Base-by-base conservation (phyloP, 371 early-diverging fungal species). In the Conidiobolus incongruus region DNA sequence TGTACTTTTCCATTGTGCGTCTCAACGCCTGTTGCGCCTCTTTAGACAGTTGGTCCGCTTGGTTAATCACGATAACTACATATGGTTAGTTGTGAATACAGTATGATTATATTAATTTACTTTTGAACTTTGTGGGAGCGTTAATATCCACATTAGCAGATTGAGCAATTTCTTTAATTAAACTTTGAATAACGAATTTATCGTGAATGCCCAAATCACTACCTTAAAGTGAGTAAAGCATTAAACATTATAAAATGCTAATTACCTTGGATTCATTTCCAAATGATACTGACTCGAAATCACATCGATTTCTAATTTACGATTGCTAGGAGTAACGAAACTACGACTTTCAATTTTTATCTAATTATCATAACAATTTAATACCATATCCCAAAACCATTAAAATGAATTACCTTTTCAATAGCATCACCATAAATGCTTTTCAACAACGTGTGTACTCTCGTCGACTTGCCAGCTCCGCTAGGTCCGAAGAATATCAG, bases 1-100 rank as follows among this genome's bases (percentile, higher is more conserved):
- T 89, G 61, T 99, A 98, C 59, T 90, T 89, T 63, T 99, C 99
- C 92, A 99, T 97, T 1, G 99, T 99, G 22, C 99, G 70, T 49
- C 99, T 75, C 40, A 99, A 72, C 13, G 91, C 99, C 29, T 92
- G 86, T 65, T 99, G 99, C 7, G 99, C 99, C 46, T 94, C 92
- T 45, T 77, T 66, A 11, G 80, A 72, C 40, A 99, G 66, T 40
- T 68, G 55, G 52, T 99, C 98, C 1, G 99, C 99, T 55, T 98
- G 90, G 54, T 91, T 80, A 50, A 99, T 77, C 32, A 98, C 76
- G 10, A 98, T 81, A 12, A 97, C 82, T 80, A 62, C 30, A 33
- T 32, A 2, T 17, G 33, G 4, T 13, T 11, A 44, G n/a, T 2
- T 20, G 2, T n/a, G n/a, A n/a, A n/a, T n/a, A n/a, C n/a, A n/a